Conservation (phyloP, 345 rosid species). For the Corchorus capsularis region DNA sequence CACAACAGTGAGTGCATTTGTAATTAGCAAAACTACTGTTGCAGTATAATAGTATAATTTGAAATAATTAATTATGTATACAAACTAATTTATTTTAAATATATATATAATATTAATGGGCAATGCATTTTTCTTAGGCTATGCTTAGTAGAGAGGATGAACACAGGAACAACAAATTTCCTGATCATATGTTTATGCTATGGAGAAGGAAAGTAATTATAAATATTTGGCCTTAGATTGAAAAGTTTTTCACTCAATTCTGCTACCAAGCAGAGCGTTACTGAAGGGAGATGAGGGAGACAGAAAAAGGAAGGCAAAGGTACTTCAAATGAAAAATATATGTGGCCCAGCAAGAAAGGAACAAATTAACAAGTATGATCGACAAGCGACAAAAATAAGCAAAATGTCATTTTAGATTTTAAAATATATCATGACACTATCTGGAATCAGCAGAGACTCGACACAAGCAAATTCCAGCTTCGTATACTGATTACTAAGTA, state of each 20-base stretch:
- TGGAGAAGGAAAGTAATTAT: background rate
- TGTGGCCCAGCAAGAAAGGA: constrained; percentile 1
- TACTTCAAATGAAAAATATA: constrained; percentile 4
- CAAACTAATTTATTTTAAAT: background rate
- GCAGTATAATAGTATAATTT: background rate
- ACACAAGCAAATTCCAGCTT: background rate
- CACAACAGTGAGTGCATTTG: background rate
- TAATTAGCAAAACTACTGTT: background rate
- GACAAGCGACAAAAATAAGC: background rate
- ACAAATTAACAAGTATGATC: constrained; percentile 1
- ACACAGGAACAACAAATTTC: background rate
- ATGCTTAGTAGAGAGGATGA: background rate
- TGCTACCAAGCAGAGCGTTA: background rate
- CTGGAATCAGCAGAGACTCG: background rate
- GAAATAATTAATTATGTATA: background rate
- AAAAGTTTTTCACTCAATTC: background rate
- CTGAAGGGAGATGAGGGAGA: background rate
- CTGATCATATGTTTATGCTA: background rate
- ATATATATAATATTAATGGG: background rate
- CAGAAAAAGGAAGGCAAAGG: constrained; percentile 8
- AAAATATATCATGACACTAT: background rate
- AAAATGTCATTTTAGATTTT: background rate
- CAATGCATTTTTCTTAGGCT: background rate
- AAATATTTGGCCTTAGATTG: background rate
- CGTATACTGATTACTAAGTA: background rate